Conservation (phyloP, 2,329 filamentous ascomycete species). For the Botrytis deweyae region DNA sequence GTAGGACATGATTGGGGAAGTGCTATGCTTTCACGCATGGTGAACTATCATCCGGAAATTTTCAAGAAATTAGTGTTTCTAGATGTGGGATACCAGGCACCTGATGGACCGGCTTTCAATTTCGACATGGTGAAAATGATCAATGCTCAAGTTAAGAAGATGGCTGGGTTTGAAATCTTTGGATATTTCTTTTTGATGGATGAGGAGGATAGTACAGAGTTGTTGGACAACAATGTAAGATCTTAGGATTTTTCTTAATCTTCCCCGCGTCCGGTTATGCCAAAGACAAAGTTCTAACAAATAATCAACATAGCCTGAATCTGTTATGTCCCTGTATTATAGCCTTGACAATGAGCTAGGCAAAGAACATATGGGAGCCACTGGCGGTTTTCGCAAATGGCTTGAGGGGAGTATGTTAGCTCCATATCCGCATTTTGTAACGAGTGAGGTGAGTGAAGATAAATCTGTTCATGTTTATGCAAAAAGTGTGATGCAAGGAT, state of each 20-base stretch:
- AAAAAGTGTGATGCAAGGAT: rapidly evolving
- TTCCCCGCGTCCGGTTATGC: not conserved
- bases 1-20: slow-evolving; percentile 35
- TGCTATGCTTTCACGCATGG: slow-evolving; percentile 25
- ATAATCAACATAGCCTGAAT: slow-evolving; percentile 25
- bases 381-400: slow-evolving; percentile 21
- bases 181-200: slow-evolving; percentile 31
- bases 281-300: not conserved
- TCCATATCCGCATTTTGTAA: slow-evolving; percentile 25
- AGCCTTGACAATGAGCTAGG: slow-evolving; percentile 16
- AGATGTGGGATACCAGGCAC: slow-evolving; percentile 23
- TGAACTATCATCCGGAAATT: slow-evolving; percentile 22
- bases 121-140: slow-evolving; percentile 20
- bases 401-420: slow-evolving; percentile 12
- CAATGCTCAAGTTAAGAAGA: slow-evolving; percentile 24
- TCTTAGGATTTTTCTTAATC: not conserved
- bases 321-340: slow-evolving; percentile 25
- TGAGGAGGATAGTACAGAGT: slow-evolving; percentile 20
- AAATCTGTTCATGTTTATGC: no score
- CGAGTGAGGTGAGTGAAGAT: slow-evolving; percentile 10
- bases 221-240: slow-evolving; percentile 28
- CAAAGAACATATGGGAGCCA: slow-evolving; percentile 20
- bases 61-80: slow-evolving; percentile 29
- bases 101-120: slow-evolving; percentile 18
- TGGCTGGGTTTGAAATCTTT: slow-evolving; percentile 26